Conservation (phyloP, 148 eudicot genomes). For the Spergularia bocconei region DNA sequence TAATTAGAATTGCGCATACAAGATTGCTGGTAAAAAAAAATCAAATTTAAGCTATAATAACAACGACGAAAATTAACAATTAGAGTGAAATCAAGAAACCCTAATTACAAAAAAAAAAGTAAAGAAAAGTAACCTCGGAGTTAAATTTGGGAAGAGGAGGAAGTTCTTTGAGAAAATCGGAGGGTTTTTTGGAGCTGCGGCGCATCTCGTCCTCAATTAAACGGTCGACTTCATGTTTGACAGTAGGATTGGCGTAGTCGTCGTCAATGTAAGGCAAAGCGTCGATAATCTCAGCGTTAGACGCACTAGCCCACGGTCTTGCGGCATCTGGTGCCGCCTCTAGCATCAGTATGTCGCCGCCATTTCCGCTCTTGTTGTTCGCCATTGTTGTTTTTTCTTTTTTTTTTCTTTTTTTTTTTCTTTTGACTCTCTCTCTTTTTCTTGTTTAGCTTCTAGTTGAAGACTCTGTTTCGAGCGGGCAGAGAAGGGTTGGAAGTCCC, state of each 20-base stretch:
- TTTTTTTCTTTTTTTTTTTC: too few species aligned
- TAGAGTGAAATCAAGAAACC: neutral
- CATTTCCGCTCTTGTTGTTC: conserved; percentile 22
- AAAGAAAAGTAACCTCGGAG: conserved; percentile 43
- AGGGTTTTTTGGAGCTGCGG: conserved; percentile 65
- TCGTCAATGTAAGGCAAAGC: conserved; percentile 92
- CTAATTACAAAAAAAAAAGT: neutral
- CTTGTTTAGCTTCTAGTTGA: too few species aligned
- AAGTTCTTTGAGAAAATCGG: conserved; percentile 77
- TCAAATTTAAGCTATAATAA: neutral
- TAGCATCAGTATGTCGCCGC: conserved; percentile 63
- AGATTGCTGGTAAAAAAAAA: neutral
- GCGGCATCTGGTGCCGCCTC: conserved; percentile 57
- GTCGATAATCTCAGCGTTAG: conserved; percentile 57
- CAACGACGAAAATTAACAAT: neutral
- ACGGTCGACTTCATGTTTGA: conserved; percentile 78
- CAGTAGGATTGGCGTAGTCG: conserved; percentile 66
- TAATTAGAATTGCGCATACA: neutral
- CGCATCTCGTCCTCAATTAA: conserved; percentile 90
- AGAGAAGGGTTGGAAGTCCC: too few species aligned
- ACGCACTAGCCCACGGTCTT: conserved; percentile 51
- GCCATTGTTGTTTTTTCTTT: neutral
- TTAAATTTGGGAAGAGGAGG: conserved; percentile 61
- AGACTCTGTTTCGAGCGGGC: too few species aligned
- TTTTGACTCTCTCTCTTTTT: too few species aligned